A percentile compares a stretch with the other conserved stretches of the same genome.
These are phyloP conservation scores for Aspergillus olivimuriae DNA, from an alignment of 495 filamentous ascomycete species.

Conservation along the genomic window DNA sequence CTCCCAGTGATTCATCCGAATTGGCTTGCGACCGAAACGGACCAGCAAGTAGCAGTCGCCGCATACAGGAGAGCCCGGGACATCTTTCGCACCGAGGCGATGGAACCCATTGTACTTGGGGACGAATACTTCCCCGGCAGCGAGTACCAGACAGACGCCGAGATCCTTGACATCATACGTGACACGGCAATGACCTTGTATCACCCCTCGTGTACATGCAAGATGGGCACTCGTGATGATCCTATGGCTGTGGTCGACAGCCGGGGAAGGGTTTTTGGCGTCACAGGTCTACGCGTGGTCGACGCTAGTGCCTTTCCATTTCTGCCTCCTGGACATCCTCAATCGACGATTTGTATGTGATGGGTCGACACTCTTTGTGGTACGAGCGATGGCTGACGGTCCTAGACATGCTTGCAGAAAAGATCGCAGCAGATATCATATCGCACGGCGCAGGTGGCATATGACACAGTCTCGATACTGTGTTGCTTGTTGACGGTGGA, in stretches of 20 bases:
- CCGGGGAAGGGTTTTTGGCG: constrained; percentile 43
- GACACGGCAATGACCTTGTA: constrained; percentile 39
- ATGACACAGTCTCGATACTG: not conserved
- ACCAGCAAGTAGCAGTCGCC: constrained; percentile 47
- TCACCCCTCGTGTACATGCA: constrained; percentile 48
- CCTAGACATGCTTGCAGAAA: constrained; percentile 52
- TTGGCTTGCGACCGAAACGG: constrained; percentile 46
- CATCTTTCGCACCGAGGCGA: constrained; percentile 22
- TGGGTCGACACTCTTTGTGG: not conserved
- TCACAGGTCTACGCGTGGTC: constrained; percentile 48
- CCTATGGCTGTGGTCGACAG: constrained; percentile 49
- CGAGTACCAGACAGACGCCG: constrained; percentile 37
- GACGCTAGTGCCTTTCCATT: constrained; percentile 55
- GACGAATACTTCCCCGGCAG: constrained; percentile 47
- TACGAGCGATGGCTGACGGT: constrained; percentile 1
- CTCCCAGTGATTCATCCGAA: constrained; percentile 50
- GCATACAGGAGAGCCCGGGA: constrained; percentile 46
- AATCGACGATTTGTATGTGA: constrained; percentile 42
- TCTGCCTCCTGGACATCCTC: constrained; percentile 50
- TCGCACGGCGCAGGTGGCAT: not conserved
- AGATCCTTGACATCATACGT: constrained; percentile 43
- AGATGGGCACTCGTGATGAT: constrained; percentile 43
- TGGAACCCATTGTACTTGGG: constrained; percentile 34
- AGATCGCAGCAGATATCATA: constrained; percentile 52
- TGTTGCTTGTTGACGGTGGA: not conserved